Evolutionary conservation across 1,284 basidiomycete genomes (phyloP).

Genomic region (Macrocystidia cucumis): DNA sequence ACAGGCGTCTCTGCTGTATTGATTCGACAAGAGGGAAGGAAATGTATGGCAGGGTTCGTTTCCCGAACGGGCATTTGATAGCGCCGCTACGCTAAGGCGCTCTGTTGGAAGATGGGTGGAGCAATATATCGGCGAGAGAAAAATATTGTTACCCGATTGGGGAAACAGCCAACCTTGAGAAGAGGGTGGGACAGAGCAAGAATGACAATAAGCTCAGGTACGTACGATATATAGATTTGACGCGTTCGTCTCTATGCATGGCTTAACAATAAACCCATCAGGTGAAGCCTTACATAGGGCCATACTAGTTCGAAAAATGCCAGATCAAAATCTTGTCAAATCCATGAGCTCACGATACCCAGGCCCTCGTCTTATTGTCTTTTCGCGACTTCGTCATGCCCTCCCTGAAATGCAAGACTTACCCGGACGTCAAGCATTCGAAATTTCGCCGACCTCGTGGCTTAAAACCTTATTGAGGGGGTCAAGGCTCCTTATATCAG

Average conservation of each 20-base stretch:
- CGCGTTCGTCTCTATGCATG: constrained; percentile 10
- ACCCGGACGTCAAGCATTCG: constrained; percentile 3
- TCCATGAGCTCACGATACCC: not conserved
- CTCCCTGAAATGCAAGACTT: constrained; percentile 21
- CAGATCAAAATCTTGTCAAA: too few relatives aligned
- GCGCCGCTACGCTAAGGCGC: too few relatives aligned
- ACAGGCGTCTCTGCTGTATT: too few relatives aligned
- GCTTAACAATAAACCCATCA: constrained; percentile 30
- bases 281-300: too few relatives aligned
- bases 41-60: too few relatives aligned
- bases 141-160: constrained; percentile 12
- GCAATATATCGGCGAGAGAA: constrained; percentile 1
- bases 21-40: too few relatives aligned
- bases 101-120: too few relatives aligned
- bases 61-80: too few relatives aligned
- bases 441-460: constrained; percentile 18
- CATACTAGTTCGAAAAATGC: too few relatives aligned
- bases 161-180: constrained; percentile 9
- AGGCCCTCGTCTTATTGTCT: constrained; percentile 26
- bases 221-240: constrained; percentile 16
- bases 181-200: constrained; percentile 11
- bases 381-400: constrained; percentile 14
- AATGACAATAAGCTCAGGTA: constrained; percentile 33
- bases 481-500: constrained; percentile 14
- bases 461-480: constrained; percentile 21